These are phyloP conservation scores for thale cress (Arabidopsis thaliana) DNA, from an alignment of 345 rosid species.

Conservation along the genomic window DNA sequence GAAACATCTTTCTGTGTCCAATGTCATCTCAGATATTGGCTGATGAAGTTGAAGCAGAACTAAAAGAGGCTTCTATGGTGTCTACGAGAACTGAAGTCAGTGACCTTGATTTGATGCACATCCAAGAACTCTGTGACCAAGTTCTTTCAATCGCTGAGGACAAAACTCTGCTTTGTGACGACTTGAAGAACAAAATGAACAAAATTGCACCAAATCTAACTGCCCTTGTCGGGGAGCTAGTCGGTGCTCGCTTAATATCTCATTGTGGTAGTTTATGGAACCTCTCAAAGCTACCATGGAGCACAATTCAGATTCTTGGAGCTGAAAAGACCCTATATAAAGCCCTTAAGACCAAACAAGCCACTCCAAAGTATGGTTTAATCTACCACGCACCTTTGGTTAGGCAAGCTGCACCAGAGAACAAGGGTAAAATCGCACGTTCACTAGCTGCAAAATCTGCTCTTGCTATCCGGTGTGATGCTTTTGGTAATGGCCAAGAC, in stretches of 20 bases:
- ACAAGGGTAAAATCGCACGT: constrained; percentile 83
- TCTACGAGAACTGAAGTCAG: constrained; percentile 94
- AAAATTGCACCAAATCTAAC: constrained; percentile 94
- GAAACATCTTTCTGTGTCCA: no score
- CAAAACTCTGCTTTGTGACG: constrained; percentile 86
- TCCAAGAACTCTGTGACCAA: constrained; percentile 82
- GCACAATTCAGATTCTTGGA: constrained; percentile 91
- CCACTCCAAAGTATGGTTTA: constrained; percentile 88
- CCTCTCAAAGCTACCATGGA: constrained; percentile 92
- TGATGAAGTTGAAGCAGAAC: constrained; percentile 71
- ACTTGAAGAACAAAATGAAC: constrained; percentile 87
- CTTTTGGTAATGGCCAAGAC: constrained; percentile 81
- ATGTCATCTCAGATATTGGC: constrained; percentile 56
- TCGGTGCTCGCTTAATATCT: constrained; percentile 92
- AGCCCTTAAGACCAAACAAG: constrained; percentile 86
- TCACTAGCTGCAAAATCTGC: constrained; percentile 89
- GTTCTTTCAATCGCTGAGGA: constrained; percentile 81
- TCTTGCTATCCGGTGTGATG: constrained; percentile 80
- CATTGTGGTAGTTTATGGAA: constrained; percentile 92
- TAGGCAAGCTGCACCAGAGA: constrained; percentile 85
- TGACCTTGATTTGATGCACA: constrained; percentile 75
- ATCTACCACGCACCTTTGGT: constrained; percentile 91
- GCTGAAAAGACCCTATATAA: constrained; percentile 92
- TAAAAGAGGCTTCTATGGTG: constrained; percentile 84
- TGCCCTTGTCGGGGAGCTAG: constrained; percentile 94